Evolutionary conservation across 139 green algal species (phyloP), one percentile per base, ranked within the genome.

Genomic region (Chlorella sorokiniana): DNA sequence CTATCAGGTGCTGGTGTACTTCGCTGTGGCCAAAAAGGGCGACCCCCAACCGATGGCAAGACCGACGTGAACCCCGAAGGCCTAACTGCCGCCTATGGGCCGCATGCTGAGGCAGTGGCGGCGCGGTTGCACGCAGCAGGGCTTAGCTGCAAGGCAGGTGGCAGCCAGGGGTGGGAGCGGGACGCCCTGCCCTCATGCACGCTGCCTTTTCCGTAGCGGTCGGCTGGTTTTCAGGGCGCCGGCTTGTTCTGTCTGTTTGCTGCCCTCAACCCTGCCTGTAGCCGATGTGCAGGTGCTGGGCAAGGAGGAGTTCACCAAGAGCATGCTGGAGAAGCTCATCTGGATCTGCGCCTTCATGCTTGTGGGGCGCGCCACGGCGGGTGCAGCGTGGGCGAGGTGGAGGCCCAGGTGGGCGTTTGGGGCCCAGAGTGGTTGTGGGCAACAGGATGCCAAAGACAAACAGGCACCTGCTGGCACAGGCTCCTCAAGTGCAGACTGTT

Each of bases 321-420:
- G 89, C 11, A 99, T 99, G 96, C 91, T 99, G 61, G 97, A 99
- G 85, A 99, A 99, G 92, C 91, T 99, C n/a, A 93, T 99, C 23
- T 99, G 97, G 96, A 99, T 99, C 79, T 93, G 91, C 67, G 92
- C 94, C 1, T 96, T 98, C 84, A 99, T 99, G 97, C 78, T 98
- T 56, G 89, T 99, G 31, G 97, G 1, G 91, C 91, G 14, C 86
- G 86, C 71, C 89, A 98, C 85, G 83, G 86, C 40, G 90, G 89
- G 23, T 83, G 79, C 61, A 97, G 62, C 23, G 95, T 98, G 35
- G 97, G 97, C 1, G 92, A 97, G 51, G 96, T 99, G 18, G 94
- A 98, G 86, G 73, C 62, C 29, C 62, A 79, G 72, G 72, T 69
- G 45, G 33, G 48, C 41, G 16, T 56, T 56, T 56, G 48, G 16